Base-by-base conservation (phyloP, 495 filamentous ascomycete genomes). In the Pyronema domesticum region DNA sequence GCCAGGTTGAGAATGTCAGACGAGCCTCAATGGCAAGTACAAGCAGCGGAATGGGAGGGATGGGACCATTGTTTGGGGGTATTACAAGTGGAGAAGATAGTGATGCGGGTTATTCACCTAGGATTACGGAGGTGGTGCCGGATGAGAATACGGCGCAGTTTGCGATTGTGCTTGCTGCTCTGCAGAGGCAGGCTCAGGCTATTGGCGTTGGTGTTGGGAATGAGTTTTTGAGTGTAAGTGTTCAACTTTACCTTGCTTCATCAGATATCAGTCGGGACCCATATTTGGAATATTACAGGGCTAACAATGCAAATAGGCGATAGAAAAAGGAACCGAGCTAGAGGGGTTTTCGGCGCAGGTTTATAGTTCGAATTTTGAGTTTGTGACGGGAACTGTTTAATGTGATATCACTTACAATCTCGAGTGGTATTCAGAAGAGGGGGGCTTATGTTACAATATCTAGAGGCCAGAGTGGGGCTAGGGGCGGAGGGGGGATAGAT, bases 321-420 rank as follows among this genome's bases (percentile, higher is more conserved):
- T 89, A 76, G 89, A 95, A 60, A 66, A 74, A 46, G 86, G 91
- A 9, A 75, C 76, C 10, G 87, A 95, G 57, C 72, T 96, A n/a
- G 86, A 93, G 61, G 89, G 85, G 0, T 95, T 96, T 59, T 85
- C 89, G 4, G 89, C 91, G 1, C 82, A 95, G 7, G 85, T 96
- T 33, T 96, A 95, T 65, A 87, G 82, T 55, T 89, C 83, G 48
- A 94, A 95, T 68, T 95, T 66, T 54, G 63, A 65, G 46, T 64
- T 55, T 39, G 57, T 53, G 57, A 55, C 57, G 53, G 45, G 23
- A 2, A 5, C 23, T n/a, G n/a, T n/a, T n/a, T n/a, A n/a, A n/a
- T n/a, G n/a, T n/a, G n/a, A n/a, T n/a, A n/a, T n/a, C n/a, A n/a
- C n/a, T n/a, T n/a, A n/a, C n/a, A n/a, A n/a, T n/a, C n/a, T n/a